Evolutionary conservation across 805 yeast genomes (phyloP).

Genomic region (Scheffersomyces lignosus): DNA sequence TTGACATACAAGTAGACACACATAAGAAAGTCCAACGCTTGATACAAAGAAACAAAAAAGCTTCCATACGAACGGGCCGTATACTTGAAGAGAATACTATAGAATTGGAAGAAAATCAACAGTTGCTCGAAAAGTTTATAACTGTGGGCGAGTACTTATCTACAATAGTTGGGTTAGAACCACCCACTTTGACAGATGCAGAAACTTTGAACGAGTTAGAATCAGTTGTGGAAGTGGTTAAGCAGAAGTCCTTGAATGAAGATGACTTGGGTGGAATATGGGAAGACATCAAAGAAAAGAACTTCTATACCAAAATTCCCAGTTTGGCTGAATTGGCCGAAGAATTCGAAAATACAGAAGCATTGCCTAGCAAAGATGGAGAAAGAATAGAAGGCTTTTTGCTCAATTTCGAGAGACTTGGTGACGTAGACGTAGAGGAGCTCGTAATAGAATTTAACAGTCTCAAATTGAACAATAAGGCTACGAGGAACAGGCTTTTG

Average conservation of each 20-base stretch:
- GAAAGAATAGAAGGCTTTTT: conserved; percentile 46
- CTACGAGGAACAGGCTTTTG: conserved; percentile 62
- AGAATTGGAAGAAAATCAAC: conserved; percentile 29
- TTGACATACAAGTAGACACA: conserved; percentile 34
- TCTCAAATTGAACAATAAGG: conserved; percentile 63
- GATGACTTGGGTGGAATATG: conserved; percentile 42
- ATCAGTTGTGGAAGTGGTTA: conserved; percentile 21
- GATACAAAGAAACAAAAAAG: conserved; percentile 45
- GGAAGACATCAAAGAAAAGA: conserved; percentile 65
- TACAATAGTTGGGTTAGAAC: conserved; percentile 31
- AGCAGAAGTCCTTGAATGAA: conserved; percentile 20
- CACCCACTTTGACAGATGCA: conserved; percentile 12
- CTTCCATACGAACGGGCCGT: conserved; percentile 68
- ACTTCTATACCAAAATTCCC: conserved; percentile 62
- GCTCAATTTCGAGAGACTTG: conserved; percentile 40
- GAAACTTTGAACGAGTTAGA: conserved; percentile 11
- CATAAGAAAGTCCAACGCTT: conserved; percentile 35
- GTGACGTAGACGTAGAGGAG: conserved; percentile 51
- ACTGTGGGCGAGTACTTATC: conserved; percentile 44
- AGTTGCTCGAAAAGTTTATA: conserved; percentile 47
- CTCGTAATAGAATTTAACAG: conserved; percentile 50
- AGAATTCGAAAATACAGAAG: background rate
- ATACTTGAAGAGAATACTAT: conserved; percentile 44
- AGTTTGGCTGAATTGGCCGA: conserved; percentile 34
- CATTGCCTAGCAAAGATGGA: conserved; percentile 24